A percentile compares a stretch with the other conserved stretches of the same genome.
phyloP scores from a whole-genome alignment of 352 stramenopile genomes.

The Globisporangium canariense region DNA sequence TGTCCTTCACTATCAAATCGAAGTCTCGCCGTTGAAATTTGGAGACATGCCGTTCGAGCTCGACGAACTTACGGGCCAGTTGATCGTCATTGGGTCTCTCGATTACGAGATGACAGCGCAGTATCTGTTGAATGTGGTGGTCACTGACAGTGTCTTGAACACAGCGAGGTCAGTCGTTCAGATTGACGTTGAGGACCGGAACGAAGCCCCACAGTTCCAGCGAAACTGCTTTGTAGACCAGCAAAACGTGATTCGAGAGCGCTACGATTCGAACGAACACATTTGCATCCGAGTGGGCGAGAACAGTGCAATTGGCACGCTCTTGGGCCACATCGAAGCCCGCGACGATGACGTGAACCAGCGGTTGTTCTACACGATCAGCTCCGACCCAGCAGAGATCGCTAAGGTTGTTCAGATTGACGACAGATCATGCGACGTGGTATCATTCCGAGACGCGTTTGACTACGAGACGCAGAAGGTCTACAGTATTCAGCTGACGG shows the following conservation, averaged over 20 bases:
- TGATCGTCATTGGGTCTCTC: slow-evolving; percentile 25
- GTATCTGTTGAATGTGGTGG: slow-evolving; percentile 26
- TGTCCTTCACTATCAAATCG: not conserved
- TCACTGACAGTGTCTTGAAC: slow-evolving; percentile 12
- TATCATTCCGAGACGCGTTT: slow-evolving; percentile 29
- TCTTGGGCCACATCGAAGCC: slow-evolving; percentile 28
- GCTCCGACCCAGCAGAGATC: slow-evolving; percentile 15
- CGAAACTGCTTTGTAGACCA: slow-evolving; percentile 51
- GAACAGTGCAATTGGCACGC: slow-evolving; percentile 21
- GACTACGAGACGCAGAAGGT: slow-evolving; percentile 40
- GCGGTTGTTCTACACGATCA: slow-evolving; percentile 37
- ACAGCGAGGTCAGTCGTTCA: slow-evolving; percentile 19
- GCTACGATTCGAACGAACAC: slow-evolving; percentile 44
- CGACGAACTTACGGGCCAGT: slow-evolving; percentile 31
- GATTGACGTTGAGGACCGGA: slow-evolving; percentile 39
- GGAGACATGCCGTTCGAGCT: slow-evolving; percentile 32
- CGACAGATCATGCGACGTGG: slow-evolving; percentile 33
- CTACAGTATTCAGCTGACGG: slow-evolving; percentile 37
- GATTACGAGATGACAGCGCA: slow-evolving; percentile 27
- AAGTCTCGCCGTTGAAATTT: not conserved
- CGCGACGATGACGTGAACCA: slow-evolving; percentile 38
- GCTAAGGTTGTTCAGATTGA: slow-evolving; percentile 32
- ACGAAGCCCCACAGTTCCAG: slow-evolving; percentile 36
- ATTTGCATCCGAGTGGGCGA: slow-evolving; percentile 41
- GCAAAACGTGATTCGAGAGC: slow-evolving; percentile 26